A percentile compares a stretch with the other conserved stretches of the same genome.
Conservation (phyloP, 164 flowering plant species). For the Dillenia suffruticosa region DNA sequence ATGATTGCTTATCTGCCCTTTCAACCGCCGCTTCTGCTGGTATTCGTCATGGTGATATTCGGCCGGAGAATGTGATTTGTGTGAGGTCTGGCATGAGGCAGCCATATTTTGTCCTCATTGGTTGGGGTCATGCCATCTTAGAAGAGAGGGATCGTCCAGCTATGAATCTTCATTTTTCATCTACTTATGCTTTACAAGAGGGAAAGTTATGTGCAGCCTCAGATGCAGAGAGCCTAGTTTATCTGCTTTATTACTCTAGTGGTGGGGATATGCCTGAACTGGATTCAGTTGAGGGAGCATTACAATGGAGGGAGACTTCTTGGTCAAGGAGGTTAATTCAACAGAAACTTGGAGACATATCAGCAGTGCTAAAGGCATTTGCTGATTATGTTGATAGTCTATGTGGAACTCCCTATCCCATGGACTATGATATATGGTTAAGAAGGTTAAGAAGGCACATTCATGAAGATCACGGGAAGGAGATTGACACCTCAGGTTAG, state of each 20-base stretch:
- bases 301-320: slow-evolving; percentile 79
- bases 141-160: slow-evolving; percentile 91
- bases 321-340: slow-evolving; percentile 85
- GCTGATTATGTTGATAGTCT: slow-evolving; percentile 93
- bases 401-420: slow-evolving; percentile 89
- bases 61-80: slow-evolving; percentile 69
- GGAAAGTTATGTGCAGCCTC: slow-evolving; percentile 93
- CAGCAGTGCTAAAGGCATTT: slow-evolving; percentile 86
- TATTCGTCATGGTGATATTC: slow-evolving; percentile 79
- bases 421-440: slow-evolving; percentile 87
- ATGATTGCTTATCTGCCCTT: slow-evolving; percentile 76
- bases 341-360: slow-evolving; percentile 79
- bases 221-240: slow-evolving; percentile 89
- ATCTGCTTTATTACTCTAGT: slow-evolving; percentile 55
- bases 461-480: slow-evolving; percentile 61
- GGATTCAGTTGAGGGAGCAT: slow-evolving; percentile 86
- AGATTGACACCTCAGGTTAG: slow-evolving; percentile 38
- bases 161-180: slow-evolving; percentile 81
- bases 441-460: slow-evolving; percentile 60
- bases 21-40: slow-evolving; percentile 55
- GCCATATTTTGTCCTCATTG: slow-evolving; percentile 62
- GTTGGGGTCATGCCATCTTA: slow-evolving; percentile 91
- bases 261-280: slow-evolving; percentile 64
- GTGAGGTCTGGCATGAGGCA: slow-evolving; percentile 40
- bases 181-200: slow-evolving; percentile 80